A percentile compares a stretch with the other conserved stretches of the same genome.
phyloP scores from a whole-genome alignment of 148 eudicot genomes.

The Fagopyrum esculentum region DNA sequence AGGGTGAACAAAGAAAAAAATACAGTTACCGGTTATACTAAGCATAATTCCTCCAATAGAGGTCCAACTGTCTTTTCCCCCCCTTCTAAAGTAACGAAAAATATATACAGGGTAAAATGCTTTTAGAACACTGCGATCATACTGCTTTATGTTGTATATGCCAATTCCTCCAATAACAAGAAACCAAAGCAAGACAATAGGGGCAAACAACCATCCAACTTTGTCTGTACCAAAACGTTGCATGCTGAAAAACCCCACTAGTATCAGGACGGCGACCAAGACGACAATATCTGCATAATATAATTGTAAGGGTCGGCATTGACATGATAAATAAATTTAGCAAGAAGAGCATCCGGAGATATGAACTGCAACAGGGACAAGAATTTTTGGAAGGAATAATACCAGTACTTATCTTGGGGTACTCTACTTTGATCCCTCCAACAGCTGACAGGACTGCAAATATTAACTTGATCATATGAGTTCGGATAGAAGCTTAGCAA shows the following conservation, averaged over 20 bases:
- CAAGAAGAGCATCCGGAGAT: neutral
- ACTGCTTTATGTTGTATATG: conserved; percentile 65
- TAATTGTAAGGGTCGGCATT: neutral
- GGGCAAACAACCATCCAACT: conserved; percentile 98
- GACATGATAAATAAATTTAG: neutral
- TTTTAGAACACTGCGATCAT: conserved; percentile 64
- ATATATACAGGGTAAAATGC: conserved; percentile 88
- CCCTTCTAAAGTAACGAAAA: conserved; percentile 63
- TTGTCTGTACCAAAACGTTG: conserved; percentile 95
- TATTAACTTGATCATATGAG: conserved; percentile 2
- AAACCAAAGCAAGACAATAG: conserved; percentile 88
- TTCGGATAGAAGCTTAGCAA: neutral
- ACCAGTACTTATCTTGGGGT: conserved; percentile 57
- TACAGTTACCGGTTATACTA: conserved; percentile 77
- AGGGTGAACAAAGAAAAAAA: neutral
- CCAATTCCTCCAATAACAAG: conserved; percentile 88
- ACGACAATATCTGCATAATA: conserved; percentile 65
- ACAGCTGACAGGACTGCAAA: conserved; percentile 65
- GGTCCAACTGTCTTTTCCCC: conserved; percentile 55
- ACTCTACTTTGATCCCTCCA: conserved; percentile 65
- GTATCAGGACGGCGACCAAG: conserved; percentile 77
- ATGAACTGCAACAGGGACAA: neutral
- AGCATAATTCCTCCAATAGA: conserved; percentile 95
- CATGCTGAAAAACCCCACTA: conserved; percentile 84
- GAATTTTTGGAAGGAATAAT: conserved; percentile 11